Percentiles rank a stretch among this genome's conserved stretches.
Conservation (phyloP, 768 basidiomycete species). For the Lactifluus rugatus region DNA sequence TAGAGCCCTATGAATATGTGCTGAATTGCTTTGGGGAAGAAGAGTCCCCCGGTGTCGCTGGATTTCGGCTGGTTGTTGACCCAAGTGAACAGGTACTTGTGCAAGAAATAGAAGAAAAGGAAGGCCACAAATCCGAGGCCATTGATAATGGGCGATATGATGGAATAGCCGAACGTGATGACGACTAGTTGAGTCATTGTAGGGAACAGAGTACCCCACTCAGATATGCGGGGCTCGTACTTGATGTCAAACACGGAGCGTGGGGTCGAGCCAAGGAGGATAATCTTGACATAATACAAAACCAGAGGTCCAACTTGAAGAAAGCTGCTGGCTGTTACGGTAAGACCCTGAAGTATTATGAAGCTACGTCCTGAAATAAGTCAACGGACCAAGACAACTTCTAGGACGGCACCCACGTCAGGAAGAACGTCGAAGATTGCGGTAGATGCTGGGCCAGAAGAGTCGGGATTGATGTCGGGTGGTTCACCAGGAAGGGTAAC, state of each 20-base stretch:
- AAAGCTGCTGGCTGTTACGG: constrained; percentile 73
- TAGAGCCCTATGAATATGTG: constrained; percentile 94
- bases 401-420: constrained; percentile 45
- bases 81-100: constrained; percentile 44
- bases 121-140: constrained; percentile 79
- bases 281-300: constrained; percentile 85
- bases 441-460: constrained; percentile 76
- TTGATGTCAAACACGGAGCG: constrained; percentile 79
- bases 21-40: constrained; percentile 91
- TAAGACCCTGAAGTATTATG: constrained; percentile 69
- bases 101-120: constrained; percentile 71
- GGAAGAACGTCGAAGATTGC: constrained; percentile 79
- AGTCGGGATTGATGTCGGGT: constrained; percentile 60
- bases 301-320: constrained; percentile 64
- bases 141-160: constrained; percentile 91
- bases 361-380: constrained; percentile 36
- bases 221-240: constrained; percentile 54
- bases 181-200: constrained; percentile 68
- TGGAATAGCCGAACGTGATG: constrained; percentile 73
- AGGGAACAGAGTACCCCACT: constrained; percentile 74
- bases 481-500: constrained; percentile 48
- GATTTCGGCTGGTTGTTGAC: constrained; percentile 58
- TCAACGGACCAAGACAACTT: not conserved
- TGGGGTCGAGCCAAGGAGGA: constrained; percentile 82
- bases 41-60: constrained; percentile 82